Base-by-base conservation (phyloP, 345 rosid genomes). In the Limnanthes douglasii region DNA sequence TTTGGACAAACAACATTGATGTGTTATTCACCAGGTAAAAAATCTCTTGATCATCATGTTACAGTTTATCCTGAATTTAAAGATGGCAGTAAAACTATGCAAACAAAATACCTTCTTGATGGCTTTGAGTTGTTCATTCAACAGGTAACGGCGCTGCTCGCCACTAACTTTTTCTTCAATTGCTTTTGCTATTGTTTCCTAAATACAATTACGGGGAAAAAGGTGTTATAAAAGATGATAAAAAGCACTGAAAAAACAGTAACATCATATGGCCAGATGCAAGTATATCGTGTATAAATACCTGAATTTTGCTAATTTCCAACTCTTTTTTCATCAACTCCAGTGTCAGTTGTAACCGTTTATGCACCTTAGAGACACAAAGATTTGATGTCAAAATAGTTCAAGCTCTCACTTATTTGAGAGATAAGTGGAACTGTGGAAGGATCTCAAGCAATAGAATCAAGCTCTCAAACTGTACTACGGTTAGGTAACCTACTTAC, bases 241-340 rank as follows among this genome's bases (percentile, higher is more conserved):
- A 53, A 18, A 35, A 24, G 12, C 38, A 34, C 0, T 18, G 0
- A 36, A 34, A 45, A 14, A 44, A 34, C 12, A 24, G 18, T 17
- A 30, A 39, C 8, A 21, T 16, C 27, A 16, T 15, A 38, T 20
- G 35, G 20, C 13, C 45, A 9, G 18, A 27, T 37, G 19, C 18
- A 48, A 27, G 8, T 19, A 39, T 5, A 14, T 32, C 18, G 19
- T 24, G 22, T 41, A 32, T 5, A 37, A 19, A 31, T 66, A 92
- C 96, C 93, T 90, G 98, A 56, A 90, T 90, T 63, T 65, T 90
- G 73, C 80, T 84, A 49, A 90, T 92, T 66, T 92, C 99, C 75
- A 80, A 70, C 69, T 92, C 99, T 53, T 80, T 85, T 65, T 92
- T 85, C 60, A 92, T 72, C 52, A 92, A 60, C 56, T 80, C 94